Conservation (phyloP, 352 stramenopile genomes). For the Globisporangium polare region DNA sequence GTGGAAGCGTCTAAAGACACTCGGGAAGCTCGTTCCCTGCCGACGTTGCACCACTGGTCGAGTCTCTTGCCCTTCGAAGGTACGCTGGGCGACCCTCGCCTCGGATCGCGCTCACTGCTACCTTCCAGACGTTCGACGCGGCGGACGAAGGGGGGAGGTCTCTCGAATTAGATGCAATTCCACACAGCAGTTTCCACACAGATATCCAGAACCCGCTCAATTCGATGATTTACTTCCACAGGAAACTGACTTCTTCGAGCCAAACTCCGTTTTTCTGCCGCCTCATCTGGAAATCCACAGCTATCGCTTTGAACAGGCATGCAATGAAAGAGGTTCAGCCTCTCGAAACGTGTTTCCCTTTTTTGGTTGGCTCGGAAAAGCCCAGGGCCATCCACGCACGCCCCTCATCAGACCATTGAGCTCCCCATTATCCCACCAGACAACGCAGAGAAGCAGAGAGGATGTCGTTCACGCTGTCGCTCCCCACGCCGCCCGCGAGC, state of each 20-base stretch:
- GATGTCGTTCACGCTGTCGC: constrained; percentile 52
- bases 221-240: too few relatives aligned
- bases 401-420: neutral
- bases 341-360: neutral
- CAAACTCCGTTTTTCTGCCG: too few relatives aligned
- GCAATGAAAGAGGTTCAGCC: neutral
- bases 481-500: constrained; percentile 46
- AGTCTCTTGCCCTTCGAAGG: too few relatives aligned
- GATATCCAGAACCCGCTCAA: too few relatives aligned
- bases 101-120: too few relatives aligned
- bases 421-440: neutral
- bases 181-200: neutral
- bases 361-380: constrained; percentile 9
- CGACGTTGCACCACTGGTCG: too few relatives aligned
- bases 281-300: neutral
- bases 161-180: neutral
- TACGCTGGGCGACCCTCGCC: too few relatives aligned
- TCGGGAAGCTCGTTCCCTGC: too few relatives aligned
- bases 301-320: neutral
- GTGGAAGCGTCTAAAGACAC: too few relatives aligned
- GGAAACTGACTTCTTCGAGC: too few relatives aligned
- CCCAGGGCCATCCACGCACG: neutral
- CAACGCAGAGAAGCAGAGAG: neutral
- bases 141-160: too few relatives aligned
- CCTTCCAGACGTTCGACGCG: too few relatives aligned